Conservation (phyloP, 2,329 filamentous ascomycete genomes). For the Cladophialophora chaetospira region DNA sequence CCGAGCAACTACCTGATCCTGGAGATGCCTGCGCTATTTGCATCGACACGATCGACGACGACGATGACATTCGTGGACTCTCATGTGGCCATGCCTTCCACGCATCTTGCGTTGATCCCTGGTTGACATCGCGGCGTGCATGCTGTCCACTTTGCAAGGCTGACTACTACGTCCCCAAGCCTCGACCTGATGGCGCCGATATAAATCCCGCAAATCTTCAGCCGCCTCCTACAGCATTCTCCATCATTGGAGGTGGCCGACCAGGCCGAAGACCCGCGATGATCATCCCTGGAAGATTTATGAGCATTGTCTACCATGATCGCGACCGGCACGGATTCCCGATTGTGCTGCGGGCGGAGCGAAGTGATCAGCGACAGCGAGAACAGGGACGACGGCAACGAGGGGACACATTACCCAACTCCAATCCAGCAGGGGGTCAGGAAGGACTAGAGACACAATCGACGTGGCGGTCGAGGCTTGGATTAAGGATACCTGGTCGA, state of each 20-base stretch:
- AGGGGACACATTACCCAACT: slow-evolving; percentile 2
- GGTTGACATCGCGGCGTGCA: slow-evolving; percentile 89
- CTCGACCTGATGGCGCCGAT: slow-evolving; percentile 61
- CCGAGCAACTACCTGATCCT: slow-evolving; percentile 76
- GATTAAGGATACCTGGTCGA: slow-evolving; percentile 17
- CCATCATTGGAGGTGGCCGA: slow-evolving; percentile 40
- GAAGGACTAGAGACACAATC: neutral
- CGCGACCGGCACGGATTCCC: slow-evolving; percentile 33
- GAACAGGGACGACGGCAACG: slow-evolving; percentile 14
- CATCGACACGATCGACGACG: slow-evolving; percentile 88
- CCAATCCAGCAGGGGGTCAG: neutral
- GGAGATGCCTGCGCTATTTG: slow-evolving; percentile 97
- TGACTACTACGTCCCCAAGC: slow-evolving; percentile 95
- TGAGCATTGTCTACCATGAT: slow-evolving; percentile 36
- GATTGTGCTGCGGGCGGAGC: slow-evolving; percentile 26
- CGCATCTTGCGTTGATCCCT: slow-evolving; percentile 91
- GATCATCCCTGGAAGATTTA: slow-evolving; percentile 42
- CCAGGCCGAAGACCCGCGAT: slow-evolving; percentile 41
- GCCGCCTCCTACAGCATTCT: slow-evolving; percentile 32
- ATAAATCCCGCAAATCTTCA: slow-evolving; percentile 3
- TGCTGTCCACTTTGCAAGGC: slow-evolving; percentile 98
- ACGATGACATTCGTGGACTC: slow-evolving; percentile 90
- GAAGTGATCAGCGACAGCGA: slow-evolving; percentile 17
- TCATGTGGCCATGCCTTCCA: slow-evolving; percentile 99
- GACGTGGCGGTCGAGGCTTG: slow-evolving; percentile 17